phyloP scores from a whole-genome alignment of 768 basidiomycete species.

The Lentinula guzmanii region DNA sequence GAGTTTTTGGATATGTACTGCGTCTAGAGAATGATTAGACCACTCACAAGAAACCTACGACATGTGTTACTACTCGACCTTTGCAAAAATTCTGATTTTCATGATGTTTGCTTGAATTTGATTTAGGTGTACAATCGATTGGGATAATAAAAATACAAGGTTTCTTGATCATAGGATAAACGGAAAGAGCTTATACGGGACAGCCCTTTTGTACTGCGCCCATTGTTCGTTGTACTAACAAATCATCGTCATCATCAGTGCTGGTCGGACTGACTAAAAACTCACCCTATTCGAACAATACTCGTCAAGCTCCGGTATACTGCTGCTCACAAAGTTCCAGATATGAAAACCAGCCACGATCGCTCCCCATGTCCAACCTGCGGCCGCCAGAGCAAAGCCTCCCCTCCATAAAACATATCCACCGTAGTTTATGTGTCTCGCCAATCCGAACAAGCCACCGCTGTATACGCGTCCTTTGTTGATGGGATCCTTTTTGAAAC shows the following conservation, averaged over 20 bases:
- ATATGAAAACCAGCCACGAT: background rate
- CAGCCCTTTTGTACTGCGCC: background rate
- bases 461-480: conserved; percentile 14
- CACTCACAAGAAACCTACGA: background rate
- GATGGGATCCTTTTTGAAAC: conserved; percentile 2
- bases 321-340: background rate
- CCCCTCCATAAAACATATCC: conserved; percentile 18
- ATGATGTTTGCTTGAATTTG: no score
- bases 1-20: background rate
- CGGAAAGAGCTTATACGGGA: conserved; percentile 1
- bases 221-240: background rate
- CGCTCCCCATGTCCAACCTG: conserved; percentile 4
- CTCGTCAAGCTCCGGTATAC: background rate
- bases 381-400: conserved; percentile 14
- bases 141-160: no score
- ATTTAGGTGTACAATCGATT: no score
- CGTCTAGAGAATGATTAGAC: background rate
- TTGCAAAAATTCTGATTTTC: background rate
- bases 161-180: background rate
- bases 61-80: background rate
- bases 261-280: background rate
- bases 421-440: conserved; percentile 19
- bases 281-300: conserved; percentile 2
- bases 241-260: no score
- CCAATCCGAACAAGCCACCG: conserved; percentile 17